Base-by-base conservation (phyloP, 2,329 filamentous ascomycete genomes). In the Neopestalotiopsis sp. region DNA sequence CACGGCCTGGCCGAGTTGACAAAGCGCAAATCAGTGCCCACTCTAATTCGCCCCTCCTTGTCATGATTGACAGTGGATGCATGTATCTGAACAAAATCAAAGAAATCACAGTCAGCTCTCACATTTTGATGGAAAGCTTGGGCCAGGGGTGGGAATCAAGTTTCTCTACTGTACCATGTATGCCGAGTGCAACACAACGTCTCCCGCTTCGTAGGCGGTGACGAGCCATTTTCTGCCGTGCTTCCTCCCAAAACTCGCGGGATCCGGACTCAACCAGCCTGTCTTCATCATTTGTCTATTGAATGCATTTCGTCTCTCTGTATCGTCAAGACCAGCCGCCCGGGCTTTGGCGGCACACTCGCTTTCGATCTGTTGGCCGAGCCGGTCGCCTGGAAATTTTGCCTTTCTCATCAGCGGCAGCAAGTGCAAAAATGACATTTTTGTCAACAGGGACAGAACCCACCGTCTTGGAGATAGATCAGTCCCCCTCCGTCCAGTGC, bases 21-120 rank as follows among this genome's bases (percentile, higher is more conserved):
- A 59, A 59, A 59, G 30, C 57, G 24, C 57, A 59, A 17, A 7
- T 59, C 57, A 30, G 57, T 59, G 10, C 57, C 57, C 6, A 59
- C 24, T 17, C 57, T n/a, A 7, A 59, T 59, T 14, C 57, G n/a
- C 12, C 30, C 30, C 17, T 59, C n/a, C 57, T 32, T 59, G 20
- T 59, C 57, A 34, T 59, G 30, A 59, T 59, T 59, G 24, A 59
- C 30, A 1, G 57, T 59, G 1, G 57, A 59, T 13, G 57, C 57
- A 13, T 59, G 57, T 3, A 59, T 59, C 57, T 59, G 9, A 7
- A 56, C 9, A 10, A n/a, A n/a, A n/a, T 53, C 42, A 49, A n/a
- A 2, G 14, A 49, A 49, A n/a, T 2, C 9, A n/a, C 20, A 17
- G 20, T 17, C 45, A 24, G 20, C 45, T 2, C 5, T 3, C 45